Percentiles rank a stretch among this genome's conserved stretches.
Conservation (phyloP, 306 rosid genomes). For the Glycine soja region DNA sequence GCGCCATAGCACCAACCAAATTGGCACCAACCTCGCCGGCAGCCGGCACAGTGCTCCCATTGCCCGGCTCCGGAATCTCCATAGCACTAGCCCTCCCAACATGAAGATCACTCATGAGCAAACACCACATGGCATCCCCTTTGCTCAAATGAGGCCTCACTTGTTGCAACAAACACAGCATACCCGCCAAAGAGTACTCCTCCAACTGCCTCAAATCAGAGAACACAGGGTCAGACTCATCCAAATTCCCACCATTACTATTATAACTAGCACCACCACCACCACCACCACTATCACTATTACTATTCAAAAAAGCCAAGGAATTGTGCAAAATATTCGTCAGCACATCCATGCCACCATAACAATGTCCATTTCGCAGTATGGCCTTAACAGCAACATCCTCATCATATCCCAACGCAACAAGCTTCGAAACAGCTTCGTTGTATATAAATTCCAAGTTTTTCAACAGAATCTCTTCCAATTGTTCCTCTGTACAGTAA, state of each 20-base stretch:
- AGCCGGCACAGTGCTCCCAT: constrained; percentile 42
- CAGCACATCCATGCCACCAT: constrained; percentile 84
- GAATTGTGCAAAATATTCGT: constrained; percentile 82
- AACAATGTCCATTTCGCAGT: constrained; percentile 81
- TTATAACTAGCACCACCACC: background rate
- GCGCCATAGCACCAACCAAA: constrained; percentile 64
- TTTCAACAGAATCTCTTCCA: constrained; percentile 82
- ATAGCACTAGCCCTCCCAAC: constrained; percentile 81
- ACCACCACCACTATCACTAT: constrained; percentile 21
- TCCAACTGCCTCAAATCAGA: constrained; percentile 84
- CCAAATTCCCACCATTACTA: constrained; percentile 52
- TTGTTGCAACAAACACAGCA: constrained; percentile 88
- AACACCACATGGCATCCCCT: constrained; percentile 97
- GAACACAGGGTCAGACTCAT: constrained; percentile 72
- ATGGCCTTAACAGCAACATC: constrained; percentile 74
- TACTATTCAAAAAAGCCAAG: constrained; percentile 69
- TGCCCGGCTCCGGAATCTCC: constrained; percentile 70
- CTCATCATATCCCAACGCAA: constrained; percentile 79
- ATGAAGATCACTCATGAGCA: constrained; percentile 96
- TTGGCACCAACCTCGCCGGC: constrained; percentile 54
- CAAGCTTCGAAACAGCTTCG: constrained; percentile 84
- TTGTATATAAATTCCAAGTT: constrained; percentile 69
- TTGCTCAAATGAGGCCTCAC: constrained; percentile 83
- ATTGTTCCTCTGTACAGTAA: constrained; percentile 91
- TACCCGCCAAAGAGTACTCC: constrained; percentile 82